Evolutionary conservation across 148 eudicot genomes (phyloP).

Genomic region (Fagopyrum homotropicum): DNA sequence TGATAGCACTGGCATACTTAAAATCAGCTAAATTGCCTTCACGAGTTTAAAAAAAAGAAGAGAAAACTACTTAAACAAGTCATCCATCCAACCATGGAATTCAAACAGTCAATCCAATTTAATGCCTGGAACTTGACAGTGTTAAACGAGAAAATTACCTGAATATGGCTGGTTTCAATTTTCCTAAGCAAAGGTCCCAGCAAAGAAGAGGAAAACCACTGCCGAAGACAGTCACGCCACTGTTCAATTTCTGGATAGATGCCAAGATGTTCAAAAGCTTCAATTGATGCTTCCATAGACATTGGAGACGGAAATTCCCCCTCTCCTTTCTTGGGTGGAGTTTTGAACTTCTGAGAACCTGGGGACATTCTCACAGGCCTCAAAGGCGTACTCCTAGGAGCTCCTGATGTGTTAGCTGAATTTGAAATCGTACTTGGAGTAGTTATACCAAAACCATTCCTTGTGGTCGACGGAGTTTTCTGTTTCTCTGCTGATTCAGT

Average conservation of each 20-base stretch:
- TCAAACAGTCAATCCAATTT: not conserved
- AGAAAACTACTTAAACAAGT: not conserved
- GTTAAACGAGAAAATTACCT: constrained; percentile 35
- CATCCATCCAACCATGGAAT: not conserved
- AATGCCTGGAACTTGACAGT: not conserved
- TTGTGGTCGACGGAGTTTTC: constrained; percentile 70
- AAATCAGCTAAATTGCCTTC: not conserved
- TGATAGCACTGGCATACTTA: not conserved
- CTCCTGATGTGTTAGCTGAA: constrained; percentile 67
- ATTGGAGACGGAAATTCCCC: constrained; percentile 81
- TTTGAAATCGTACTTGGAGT: constrained; percentile 57
- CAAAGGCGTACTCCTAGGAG: constrained; percentile 81
- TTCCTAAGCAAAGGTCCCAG: constrained; percentile 67
- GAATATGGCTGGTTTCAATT: constrained; percentile 72
- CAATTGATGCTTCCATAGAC: constrained; percentile 90
- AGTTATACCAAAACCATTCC: constrained; percentile 51
- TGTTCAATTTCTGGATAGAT: constrained; percentile 83
- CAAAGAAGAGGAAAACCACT: constrained; percentile 87
- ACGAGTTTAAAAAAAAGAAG: not conserved
- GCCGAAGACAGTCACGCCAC: constrained; percentile 89
- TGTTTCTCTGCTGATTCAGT: constrained; percentile 65
- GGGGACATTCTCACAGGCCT: constrained; percentile 96
- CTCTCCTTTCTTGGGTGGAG: constrained; percentile 96
- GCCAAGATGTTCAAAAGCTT: constrained; percentile 71
- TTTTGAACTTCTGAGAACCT: constrained; percentile 77